phyloP scores from a whole-genome alignment of 139 green algal species.

The Chlamydomonas sp. region DNA sequence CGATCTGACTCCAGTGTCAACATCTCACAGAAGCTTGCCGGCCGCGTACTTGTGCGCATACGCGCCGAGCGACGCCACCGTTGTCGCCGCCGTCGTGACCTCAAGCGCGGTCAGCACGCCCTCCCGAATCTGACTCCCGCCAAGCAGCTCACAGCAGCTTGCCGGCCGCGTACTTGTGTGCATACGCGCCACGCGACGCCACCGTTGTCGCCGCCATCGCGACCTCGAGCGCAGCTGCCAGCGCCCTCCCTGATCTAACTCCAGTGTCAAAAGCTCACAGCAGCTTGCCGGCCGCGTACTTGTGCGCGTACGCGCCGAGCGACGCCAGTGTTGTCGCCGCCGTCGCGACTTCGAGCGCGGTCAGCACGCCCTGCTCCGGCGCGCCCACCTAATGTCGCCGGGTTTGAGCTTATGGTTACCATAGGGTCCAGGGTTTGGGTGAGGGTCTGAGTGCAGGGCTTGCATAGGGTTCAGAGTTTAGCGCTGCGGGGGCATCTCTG shows the following conservation, averaged over 20 bases:
- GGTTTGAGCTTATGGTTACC: too few relatives aligned
- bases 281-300: too few relatives aligned
- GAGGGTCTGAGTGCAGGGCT: too few relatives aligned
- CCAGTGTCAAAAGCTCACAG: too few relatives aligned
- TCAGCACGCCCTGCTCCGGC: constrained; percentile 28
- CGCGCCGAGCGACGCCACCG: constrained; percentile 43
- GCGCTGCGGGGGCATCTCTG: constrained; percentile 48
- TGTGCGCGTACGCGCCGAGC: constrained; percentile 44
- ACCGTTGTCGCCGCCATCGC: constrained; percentile 50
- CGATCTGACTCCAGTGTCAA: too few relatives aligned
- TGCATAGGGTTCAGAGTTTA: constrained; percentile 51
- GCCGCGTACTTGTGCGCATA: constrained; percentile 45
- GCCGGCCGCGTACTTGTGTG: constrained; percentile 5
- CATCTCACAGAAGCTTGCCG: too few relatives aligned
- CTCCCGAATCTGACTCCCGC: too few relatives aligned
- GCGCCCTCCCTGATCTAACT: too few relatives aligned
- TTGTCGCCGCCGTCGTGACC: constrained; percentile 43
- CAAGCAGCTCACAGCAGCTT: too few relatives aligned
- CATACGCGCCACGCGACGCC: constrained; percentile 54
- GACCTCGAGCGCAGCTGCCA: constrained; percentile 28
- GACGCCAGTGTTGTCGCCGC: constrained; percentile 55
- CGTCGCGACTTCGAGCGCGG: constrained; percentile 35
- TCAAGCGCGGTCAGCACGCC: constrained; percentile 32
- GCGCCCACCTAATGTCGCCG: too few relatives aligned
- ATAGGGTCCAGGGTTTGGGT: too few relatives aligned